phyloP scores from a whole-genome alignment of 768 basidiomycete species.

The Podaxis sp. region DNA sequence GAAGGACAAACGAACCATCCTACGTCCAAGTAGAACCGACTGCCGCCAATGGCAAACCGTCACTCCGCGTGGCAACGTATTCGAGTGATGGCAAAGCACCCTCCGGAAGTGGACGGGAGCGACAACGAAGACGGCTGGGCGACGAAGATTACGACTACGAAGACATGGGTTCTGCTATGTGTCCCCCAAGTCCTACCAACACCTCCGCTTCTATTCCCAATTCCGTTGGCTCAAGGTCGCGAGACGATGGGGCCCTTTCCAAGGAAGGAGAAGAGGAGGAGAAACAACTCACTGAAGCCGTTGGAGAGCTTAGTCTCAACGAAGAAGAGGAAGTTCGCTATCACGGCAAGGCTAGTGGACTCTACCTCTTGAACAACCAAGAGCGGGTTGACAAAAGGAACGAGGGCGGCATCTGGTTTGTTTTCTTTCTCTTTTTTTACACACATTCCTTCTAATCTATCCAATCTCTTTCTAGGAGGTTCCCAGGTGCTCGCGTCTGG shows the following conservation, averaged over 20 bases:
- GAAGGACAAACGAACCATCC: conserved; percentile 14
- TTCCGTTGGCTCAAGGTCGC: not conserved
- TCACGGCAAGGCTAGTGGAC: conserved; percentile 81
- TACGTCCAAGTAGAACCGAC: not conserved
- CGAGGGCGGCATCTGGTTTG: conserved; percentile 73
- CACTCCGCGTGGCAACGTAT: conserved; percentile 12
- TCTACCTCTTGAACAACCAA: conserved; percentile 65
- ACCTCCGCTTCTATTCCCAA: not conserved
- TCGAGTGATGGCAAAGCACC: conserved; percentile 22
- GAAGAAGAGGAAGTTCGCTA: conserved; percentile 84
- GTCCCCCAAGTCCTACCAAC: conserved; percentile 15
- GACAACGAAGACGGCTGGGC: conserved; percentile 39
- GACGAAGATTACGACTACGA: conserved; percentile 24
- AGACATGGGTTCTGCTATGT: conserved; percentile 15
- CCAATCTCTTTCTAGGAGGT: conserved; percentile 46
- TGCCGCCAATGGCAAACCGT: not conserved
- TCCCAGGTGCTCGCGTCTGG: conserved; percentile 89
- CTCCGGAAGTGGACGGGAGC: conserved; percentile 40
- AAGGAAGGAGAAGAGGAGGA: conserved; percentile 30
- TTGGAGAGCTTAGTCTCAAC: conserved; percentile 84
- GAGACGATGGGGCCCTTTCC: conserved; percentile 4
- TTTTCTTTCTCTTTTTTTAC: conserved; percentile 14
- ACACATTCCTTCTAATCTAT: not conserved
- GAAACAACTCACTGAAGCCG: conserved; percentile 55
- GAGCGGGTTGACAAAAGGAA: conserved; percentile 61